phyloP scores from a whole-genome alignment of 2,329 filamentous ascomycete species.

The Colletotrichum nymphaeae region DNA sequence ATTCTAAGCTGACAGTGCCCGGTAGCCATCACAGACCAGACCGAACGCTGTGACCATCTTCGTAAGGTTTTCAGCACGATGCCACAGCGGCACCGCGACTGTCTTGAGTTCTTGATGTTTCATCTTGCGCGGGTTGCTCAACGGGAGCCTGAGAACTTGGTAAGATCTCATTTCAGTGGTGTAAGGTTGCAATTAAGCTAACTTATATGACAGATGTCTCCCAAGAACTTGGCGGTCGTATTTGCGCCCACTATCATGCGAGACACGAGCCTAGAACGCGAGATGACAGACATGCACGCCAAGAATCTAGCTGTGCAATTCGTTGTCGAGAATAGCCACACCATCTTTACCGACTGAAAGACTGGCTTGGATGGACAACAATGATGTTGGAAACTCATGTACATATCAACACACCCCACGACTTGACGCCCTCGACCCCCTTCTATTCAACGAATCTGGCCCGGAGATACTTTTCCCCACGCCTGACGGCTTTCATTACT shows the following conservation, averaged over 20 bases:
- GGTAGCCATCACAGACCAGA: conserved; percentile 71
- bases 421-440: conserved; percentile 22
- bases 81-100: conserved; percentile 86
- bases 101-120: conserved; percentile 92
- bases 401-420: conserved; percentile 32
- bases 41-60: conserved; percentile 78
- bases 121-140: conserved; percentile 89
- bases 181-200: neutral
- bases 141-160: conserved; percentile 85
- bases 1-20: conserved; percentile 38
- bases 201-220: conserved; percentile 78
- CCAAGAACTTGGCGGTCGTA: conserved; percentile 94
- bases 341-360: conserved; percentile 74
- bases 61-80: conserved; percentile 80
- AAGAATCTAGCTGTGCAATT: conserved; percentile 95
- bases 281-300: conserved; percentile 95
- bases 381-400: conserved; percentile 27
- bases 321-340: conserved; percentile 88
- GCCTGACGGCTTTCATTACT: conserved; percentile 8
- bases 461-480: neutral
- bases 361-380: conserved; percentile 6
- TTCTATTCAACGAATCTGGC: conserved; percentile 19
- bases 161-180: conserved; percentile 53
- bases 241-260: conserved; percentile 99
- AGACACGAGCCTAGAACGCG: conserved; percentile 86